Conservation (phyloP, 495 filamentous ascomycete genomes). For the Xylaria venustula region DNA sequence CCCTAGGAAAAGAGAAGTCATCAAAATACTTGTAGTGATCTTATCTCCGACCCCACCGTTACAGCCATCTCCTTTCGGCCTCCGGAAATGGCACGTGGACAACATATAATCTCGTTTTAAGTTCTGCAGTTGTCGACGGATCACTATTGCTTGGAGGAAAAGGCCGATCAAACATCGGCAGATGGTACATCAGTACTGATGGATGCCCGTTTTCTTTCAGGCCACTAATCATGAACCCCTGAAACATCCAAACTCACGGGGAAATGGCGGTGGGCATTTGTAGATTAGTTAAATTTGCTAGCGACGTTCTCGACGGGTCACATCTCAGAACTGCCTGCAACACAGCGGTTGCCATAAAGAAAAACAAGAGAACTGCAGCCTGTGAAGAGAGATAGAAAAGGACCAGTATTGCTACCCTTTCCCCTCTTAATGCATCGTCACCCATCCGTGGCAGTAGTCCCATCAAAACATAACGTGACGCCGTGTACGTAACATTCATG, state of each 20-base stretch:
- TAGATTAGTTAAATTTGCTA: slow-evolving; percentile 28
- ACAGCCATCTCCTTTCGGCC: too few species aligned
- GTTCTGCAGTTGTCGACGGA: too few species aligned
- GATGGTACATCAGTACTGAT: background rate
- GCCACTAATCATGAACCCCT: too few species aligned
- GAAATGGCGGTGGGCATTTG: slow-evolving; percentile 6
- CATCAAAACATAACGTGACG: slow-evolving; percentile 37
- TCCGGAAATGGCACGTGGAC: too few species aligned
- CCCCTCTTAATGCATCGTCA: slow-evolving; percentile 32
- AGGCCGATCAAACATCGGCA: slow-evolving; percentile 8
- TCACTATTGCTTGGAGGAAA: too few species aligned
- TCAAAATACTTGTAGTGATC: too few species aligned
- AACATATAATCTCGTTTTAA: too few species aligned
- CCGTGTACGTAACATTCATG: slow-evolving; percentile 44
- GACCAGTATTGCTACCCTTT: slow-evolving; percentile 28
- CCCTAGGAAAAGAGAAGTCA: too few species aligned
- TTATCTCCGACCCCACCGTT: too few species aligned
- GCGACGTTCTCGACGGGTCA: slow-evolving; percentile 21
- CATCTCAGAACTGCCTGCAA: slow-evolving; percentile 22
- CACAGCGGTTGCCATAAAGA: slow-evolving; percentile 24
- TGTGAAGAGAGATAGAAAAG: slow-evolving; percentile 20
- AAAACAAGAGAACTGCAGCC: slow-evolving; percentile 35
- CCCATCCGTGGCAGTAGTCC: slow-evolving; percentile 25
- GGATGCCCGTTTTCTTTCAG: background rate
- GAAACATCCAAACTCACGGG: background rate